These are phyloP conservation scores for Plasmopara muralis DNA, from an alignment of 352 stramenopile genomes.

Conservation along the genomic window DNA sequence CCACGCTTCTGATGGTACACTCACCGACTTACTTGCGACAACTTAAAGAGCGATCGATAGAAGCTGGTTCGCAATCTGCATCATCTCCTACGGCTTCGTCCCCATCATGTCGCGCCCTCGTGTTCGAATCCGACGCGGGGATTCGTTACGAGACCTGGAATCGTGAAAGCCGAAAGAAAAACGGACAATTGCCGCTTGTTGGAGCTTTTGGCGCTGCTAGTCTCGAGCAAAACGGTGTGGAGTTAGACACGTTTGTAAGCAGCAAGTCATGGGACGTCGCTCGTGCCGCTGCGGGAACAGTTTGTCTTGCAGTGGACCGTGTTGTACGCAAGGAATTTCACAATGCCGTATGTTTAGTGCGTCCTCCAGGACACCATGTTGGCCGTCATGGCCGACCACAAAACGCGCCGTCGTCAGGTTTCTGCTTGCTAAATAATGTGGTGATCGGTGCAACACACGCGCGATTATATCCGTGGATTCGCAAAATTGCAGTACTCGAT, in stretches of 20 bases:
- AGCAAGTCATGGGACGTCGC: conserved; percentile 82
- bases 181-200: conserved; percentile 38
- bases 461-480: conserved; percentile 86
- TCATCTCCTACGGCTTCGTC: conserved; percentile 33
- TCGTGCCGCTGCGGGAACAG: conserved; percentile 65
- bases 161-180: conserved; percentile 24
- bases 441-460: conserved; percentile 97
- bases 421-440: conserved; percentile 99
- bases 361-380: conserved; percentile 91
- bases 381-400: conserved; percentile 66
- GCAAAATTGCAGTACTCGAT: conserved; percentile 95
- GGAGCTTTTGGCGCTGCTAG: conserved; percentile 67
- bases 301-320: conserved; percentile 74
- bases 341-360: conserved; percentile 82
- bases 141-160: conserved; percentile 42
- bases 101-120: conserved; percentile 38
- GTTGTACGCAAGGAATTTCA: conserved; percentile 74
- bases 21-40: conserved; percentile 75
- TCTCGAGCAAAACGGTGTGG: conserved; percentile 53
- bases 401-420: conserved; percentile 83
- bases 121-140: conserved; percentile 75
- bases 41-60: conserved; percentile 54
- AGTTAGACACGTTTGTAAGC: conserved; percentile 83
- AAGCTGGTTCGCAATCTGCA: conserved; percentile 35
- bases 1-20: conserved; percentile 74